Conservation (phyloP, 2,329 filamentous ascomycete genomes). For the Phialophora macrospora region DNA sequence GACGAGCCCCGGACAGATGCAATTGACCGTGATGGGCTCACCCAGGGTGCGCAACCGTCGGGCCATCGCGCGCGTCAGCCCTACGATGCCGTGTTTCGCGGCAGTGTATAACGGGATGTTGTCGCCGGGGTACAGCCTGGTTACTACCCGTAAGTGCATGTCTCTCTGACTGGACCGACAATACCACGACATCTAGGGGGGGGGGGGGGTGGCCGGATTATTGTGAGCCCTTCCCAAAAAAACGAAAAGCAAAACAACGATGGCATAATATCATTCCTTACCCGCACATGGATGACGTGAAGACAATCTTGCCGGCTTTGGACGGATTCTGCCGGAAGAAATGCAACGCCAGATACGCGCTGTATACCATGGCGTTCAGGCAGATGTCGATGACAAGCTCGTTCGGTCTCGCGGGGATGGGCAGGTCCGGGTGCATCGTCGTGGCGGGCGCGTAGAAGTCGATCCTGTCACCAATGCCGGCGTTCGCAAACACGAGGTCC, state of each 20-base stretch:
- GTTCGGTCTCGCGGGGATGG: conserved; percentile 10
- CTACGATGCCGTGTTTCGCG: conserved; percentile 17
- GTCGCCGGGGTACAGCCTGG: conserved; percentile 18
- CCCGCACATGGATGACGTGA: conserved; percentile 20
- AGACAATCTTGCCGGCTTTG: conserved; percentile 21
- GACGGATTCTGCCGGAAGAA: conserved; percentile 20
- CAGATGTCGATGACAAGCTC: conserved; percentile 22
- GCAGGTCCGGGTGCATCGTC: background rate
- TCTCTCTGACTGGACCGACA: background rate
- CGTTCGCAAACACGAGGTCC: conserved; percentile 18
- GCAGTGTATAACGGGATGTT: conserved; percentile 15
- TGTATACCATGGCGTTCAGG: conserved; percentile 23
- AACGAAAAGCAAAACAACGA: too few species aligned
- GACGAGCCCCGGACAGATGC: conserved; percentile 17
- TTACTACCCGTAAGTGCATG: background rate
- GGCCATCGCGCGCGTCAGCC: conserved; percentile 16
- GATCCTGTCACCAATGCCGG: conserved; percentile 17
- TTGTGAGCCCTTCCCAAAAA: too few species aligned
- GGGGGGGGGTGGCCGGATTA: too few species aligned
- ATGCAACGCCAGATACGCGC: conserved; percentile 18
- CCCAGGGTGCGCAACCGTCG: background rate
- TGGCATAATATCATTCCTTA: background rate
- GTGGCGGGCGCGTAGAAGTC: conserved; percentile 10
- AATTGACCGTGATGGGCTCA: conserved; percentile 21
- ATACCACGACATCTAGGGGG: background rate